Base-by-base conservation (phyloP, 768 basidiomycete genomes). In the Suillus paluster region DNA sequence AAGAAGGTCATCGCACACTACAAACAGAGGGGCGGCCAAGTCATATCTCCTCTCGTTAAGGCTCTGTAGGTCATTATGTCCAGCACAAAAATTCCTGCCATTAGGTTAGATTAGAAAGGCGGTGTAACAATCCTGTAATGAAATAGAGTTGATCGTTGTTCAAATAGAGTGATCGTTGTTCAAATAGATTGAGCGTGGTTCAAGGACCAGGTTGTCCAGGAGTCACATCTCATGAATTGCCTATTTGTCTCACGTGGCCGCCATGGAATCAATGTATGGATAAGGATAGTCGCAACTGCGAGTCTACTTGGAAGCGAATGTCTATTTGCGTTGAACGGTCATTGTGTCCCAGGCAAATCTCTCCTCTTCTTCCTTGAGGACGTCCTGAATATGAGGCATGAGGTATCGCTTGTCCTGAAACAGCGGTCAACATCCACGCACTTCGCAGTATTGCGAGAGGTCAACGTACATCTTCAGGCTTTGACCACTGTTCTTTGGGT, bases 1-100 rank as follows among this genome's bases (percentile, higher is more conserved):
- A 89, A 94, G 84, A 94, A 95, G 84, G 87, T 95, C 55, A 85
- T 93, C 63, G 83, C 81, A 57, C 94, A 92, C 83, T 97, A 96
- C 84, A 91, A 89, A 84, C 80, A 89, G 77, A 84, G 83, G 77
- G 88, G 88, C n/a, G 79, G 81, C 58, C 78, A 83, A 55, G 82
- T 92, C 46, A 76, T 86, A n/a, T 93, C 92, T 50, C 92, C 92
- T 30, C 79, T 94, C 38, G 75, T 86, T 63, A 92, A 87, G 79
- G 92, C 92, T n/a, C 71, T 94, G 69, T 81, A 78, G 59, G 70
- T 30, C 41, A 33, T 33, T 36, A 25, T 36, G 25, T 30, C 44
- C 25, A 42, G 33, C 23, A 8, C 15, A 61, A 57, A 38, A 34
- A 25, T 33, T 48, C 36, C 9, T 19, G 53, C 21, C 23, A 54